phyloP scores from a whole-genome alignment of 2,329 filamentous ascomycete genomes.

The Cladosporium halotolerans region DNA sequence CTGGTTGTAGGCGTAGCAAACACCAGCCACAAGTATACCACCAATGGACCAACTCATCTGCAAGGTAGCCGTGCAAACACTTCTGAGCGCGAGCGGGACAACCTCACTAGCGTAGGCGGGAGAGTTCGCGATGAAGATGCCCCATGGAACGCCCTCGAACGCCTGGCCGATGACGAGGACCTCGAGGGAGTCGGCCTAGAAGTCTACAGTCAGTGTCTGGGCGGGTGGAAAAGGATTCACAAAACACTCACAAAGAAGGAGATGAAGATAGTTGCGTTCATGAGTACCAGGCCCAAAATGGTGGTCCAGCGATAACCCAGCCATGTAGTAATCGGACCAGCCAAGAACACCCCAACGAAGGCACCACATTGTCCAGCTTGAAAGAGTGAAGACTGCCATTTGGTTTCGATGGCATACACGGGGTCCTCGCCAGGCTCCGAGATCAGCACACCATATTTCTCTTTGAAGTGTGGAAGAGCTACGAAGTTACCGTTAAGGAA shows the following conservation, averaged over 20 bases:
- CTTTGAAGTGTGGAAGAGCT: conserved; percentile 41
- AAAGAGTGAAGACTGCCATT: conserved; percentile 53
- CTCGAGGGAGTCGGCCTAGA: conserved; percentile 34
- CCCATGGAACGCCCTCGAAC: conserved; percentile 51
- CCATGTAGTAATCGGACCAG: conserved; percentile 51
- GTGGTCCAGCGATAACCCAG: conserved; percentile 55
- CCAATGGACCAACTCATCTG: conserved; percentile 75
- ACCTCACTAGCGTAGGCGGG: conserved; percentile 57
- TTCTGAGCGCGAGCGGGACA: conserved; percentile 64
- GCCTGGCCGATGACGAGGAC: conserved; percentile 47
- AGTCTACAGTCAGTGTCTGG: conserved; percentile 3
- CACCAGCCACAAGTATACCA: conserved; percentile 66
- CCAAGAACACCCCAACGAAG: conserved; percentile 51
- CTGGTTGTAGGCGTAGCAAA: conserved; percentile 61
- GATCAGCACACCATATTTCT: conserved; percentile 39
- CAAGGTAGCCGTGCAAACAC: conserved; percentile 67
- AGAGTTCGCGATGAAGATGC: conserved; percentile 57
- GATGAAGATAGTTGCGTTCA: conserved; percentile 54
- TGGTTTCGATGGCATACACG: conserved; percentile 39
- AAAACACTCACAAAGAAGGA: conserved; percentile 42
- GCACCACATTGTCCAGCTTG: conserved; percentile 50
- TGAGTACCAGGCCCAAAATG: conserved; percentile 44
- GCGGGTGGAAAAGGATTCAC: background rate
- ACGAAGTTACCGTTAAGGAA: conserved; percentile 54
- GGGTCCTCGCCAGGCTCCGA: conserved; percentile 4